A percentile compares a stretch with the other conserved stretches of the same genome.
phyloP scores from a whole-genome alignment of 495 filamentous ascomycete genomes.

The Arthonia radiata region DNA sequence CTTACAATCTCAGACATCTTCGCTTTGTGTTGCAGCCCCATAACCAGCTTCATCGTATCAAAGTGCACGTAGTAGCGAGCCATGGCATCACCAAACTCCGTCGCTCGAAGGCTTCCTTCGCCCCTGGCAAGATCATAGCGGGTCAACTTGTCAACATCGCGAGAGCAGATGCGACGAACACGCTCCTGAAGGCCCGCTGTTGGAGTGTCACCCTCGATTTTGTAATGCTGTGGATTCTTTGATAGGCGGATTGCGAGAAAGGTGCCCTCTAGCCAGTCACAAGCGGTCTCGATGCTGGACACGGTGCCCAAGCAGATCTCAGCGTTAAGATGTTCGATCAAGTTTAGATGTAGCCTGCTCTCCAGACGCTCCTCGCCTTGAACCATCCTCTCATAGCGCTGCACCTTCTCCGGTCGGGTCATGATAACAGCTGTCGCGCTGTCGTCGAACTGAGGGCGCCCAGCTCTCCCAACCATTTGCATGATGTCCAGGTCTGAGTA shows the following conservation, averaged over 20 bases:
- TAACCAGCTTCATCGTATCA: constrained; percentile 58
- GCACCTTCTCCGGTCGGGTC: constrained; percentile 40
- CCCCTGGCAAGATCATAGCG: constrained; percentile 29
- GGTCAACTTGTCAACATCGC: constrained; percentile 46
- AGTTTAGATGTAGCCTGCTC: constrained; percentile 65
- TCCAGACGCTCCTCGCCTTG: constrained; percentile 66
- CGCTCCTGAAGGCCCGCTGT: constrained; percentile 34
- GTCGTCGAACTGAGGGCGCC: constrained; percentile 77
- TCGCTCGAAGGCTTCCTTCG: constrained; percentile 25
- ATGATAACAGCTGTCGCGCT: constrained; percentile 71
- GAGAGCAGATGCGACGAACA: constrained; percentile 58
- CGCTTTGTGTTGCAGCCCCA: constrained; percentile 34
- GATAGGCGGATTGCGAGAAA: constrained; percentile 69
- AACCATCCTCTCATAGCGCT: constrained; percentile 59
- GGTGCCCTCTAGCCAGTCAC: constrained; percentile 61
- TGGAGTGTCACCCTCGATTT: constrained; percentile 33
- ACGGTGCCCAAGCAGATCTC: constrained; percentile 77
- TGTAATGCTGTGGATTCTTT: constrained; percentile 58
- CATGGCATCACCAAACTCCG: constrained; percentile 73
- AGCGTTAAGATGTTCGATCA: constrained; percentile 85
- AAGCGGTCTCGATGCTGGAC: constrained; percentile 40
- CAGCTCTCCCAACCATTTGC: constrained; percentile 94
- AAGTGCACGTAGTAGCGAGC: constrained; percentile 82
- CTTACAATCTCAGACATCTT: constrained; percentile 49
- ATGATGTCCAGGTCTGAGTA: constrained; percentile 86